These are phyloP conservation scores for Elsinoe fawcettii DNA, from an alignment of 2,329 filamentous ascomycete species.

Conservation along the genomic window DNA sequence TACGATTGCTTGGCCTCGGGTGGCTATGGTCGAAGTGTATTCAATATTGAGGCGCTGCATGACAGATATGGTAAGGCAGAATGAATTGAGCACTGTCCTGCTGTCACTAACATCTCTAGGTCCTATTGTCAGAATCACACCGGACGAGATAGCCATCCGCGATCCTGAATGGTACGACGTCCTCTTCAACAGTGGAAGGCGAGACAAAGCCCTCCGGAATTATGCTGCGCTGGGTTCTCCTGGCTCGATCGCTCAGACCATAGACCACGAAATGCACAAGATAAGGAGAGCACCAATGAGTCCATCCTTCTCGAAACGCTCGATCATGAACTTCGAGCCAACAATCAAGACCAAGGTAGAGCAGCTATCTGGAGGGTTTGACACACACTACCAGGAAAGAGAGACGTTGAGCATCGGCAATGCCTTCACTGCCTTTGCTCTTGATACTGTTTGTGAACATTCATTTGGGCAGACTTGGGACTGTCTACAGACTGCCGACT, in stretches of 20 bases:
- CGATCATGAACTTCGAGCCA: not conserved
- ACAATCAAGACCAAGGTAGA: constrained; percentile 1
- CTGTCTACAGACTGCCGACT: not conserved
- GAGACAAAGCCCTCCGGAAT: not conserved
- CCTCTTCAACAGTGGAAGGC: not conserved
- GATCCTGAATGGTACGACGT: constrained; percentile 31
- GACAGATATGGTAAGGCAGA: constrained; percentile 21
- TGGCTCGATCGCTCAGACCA: constrained; percentile 23
- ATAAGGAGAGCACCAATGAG: constrained; percentile 35
- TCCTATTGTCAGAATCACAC: constrained; percentile 29
- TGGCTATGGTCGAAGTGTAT: constrained; percentile 10
- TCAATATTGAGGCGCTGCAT: constrained; percentile 25
- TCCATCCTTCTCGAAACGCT: constrained; percentile 36
- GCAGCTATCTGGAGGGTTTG: not conserved
- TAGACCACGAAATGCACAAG: constrained; percentile 35
- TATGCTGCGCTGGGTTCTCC: constrained; percentile 3
- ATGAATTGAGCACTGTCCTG: not conserved
- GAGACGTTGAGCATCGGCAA: not conserved
- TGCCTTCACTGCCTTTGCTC: not conserved
- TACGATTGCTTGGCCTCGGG: constrained; percentile 20
- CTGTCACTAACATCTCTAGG: not conserved
- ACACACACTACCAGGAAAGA: not conserved
- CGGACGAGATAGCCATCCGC: constrained; percentile 36
- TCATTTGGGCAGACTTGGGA: constrained; percentile 9
- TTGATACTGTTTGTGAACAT: not conserved